These are phyloP conservation scores for Colletotrichum musae DNA, from an alignment of 2,329 filamentous ascomycete species.

Conservation along the genomic window DNA sequence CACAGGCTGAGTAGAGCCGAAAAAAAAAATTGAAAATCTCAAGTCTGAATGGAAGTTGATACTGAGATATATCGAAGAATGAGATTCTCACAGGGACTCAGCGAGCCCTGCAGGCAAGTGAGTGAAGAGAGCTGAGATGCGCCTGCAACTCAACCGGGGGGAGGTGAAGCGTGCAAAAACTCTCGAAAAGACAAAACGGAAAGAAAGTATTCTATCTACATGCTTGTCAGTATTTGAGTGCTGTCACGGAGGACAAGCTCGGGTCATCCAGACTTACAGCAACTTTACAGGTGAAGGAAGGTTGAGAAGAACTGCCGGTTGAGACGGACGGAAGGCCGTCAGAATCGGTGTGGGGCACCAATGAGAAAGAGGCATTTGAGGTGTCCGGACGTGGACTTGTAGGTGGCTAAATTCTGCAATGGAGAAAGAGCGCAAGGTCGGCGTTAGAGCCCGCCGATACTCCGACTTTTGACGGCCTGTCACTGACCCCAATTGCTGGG, in stretches of 20 bases:
- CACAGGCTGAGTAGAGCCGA: too few species aligned
- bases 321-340: background rate
- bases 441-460: conserved; percentile 28
- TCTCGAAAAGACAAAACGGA: background rate
- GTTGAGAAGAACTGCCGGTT: background rate
- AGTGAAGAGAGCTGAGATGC: background rate
- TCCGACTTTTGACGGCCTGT: conserved; percentile 14
- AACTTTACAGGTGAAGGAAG: background rate
- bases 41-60: background rate
- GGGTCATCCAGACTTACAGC: conserved; percentile 4
- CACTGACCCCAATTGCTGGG: conserved; percentile 3
- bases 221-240: background rate
- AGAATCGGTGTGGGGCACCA: background rate
- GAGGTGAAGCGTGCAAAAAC: background rate
- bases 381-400: background rate
- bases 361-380: background rate
- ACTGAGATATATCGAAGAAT: background rate
- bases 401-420: background rate
- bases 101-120: background rate
- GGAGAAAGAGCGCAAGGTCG: conserved; percentile 4
- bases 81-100: background rate
- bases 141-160: background rate
- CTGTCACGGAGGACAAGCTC: background rate
- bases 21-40: background rate
- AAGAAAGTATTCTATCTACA: background rate